phyloP scores from a whole-genome alignment of 2,329 filamentous ascomycete species.

The Bipolaris sorokiniana region DNA sequence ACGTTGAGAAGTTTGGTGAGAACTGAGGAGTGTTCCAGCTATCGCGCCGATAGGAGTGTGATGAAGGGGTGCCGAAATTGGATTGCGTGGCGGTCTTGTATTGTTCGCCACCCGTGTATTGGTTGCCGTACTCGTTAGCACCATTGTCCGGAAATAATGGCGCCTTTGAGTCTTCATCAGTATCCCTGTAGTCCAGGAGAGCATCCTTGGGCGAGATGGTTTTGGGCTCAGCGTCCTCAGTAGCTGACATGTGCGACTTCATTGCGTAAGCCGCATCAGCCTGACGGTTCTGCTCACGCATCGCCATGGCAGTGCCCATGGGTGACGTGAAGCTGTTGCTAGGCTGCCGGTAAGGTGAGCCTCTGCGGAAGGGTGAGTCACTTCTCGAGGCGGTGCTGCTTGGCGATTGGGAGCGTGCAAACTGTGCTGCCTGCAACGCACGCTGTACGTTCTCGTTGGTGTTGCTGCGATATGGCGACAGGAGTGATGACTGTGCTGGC shows the following conservation, averaged over 20 bases:
- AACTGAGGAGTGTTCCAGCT: slow-evolving; percentile 47
- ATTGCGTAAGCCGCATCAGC: slow-evolving; percentile 60
- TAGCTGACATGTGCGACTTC: slow-evolving; percentile 48
- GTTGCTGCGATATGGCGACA: slow-evolving; percentile 57
- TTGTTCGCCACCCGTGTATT: slow-evolving; percentile 53
- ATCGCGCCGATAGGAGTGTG: slow-evolving; percentile 42
- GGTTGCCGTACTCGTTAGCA: slow-evolving; percentile 57
- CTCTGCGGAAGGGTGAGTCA: slow-evolving; percentile 80
- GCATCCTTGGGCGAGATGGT: slow-evolving; percentile 97
- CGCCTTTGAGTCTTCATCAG: slow-evolving; percentile 71
- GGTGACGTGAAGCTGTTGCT: slow-evolving; percentile 51
- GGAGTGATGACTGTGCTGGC: slow-evolving; percentile 57
- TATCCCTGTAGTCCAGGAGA: slow-evolving; percentile 80
- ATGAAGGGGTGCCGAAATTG: slow-evolving; percentile 45
- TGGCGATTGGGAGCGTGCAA: slow-evolving; percentile 66
- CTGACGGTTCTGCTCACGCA: slow-evolving; percentile 68
- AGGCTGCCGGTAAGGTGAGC: slow-evolving; percentile 58
- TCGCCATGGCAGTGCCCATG: slow-evolving; percentile 61
- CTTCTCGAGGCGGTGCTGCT: slow-evolving; percentile 63
- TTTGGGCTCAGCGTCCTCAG: slow-evolving; percentile 61
- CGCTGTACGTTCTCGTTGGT: slow-evolving; percentile 68
- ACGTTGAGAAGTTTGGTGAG: slow-evolving; percentile 42
- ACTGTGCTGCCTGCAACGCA: slow-evolving; percentile 78
- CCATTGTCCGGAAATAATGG: slow-evolving; percentile 74
- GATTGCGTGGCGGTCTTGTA: slow-evolving; percentile 46